Conservation (phyloP, 2,329 filamentous ascomycete genomes). For the Microsporum audouinii region DNA sequence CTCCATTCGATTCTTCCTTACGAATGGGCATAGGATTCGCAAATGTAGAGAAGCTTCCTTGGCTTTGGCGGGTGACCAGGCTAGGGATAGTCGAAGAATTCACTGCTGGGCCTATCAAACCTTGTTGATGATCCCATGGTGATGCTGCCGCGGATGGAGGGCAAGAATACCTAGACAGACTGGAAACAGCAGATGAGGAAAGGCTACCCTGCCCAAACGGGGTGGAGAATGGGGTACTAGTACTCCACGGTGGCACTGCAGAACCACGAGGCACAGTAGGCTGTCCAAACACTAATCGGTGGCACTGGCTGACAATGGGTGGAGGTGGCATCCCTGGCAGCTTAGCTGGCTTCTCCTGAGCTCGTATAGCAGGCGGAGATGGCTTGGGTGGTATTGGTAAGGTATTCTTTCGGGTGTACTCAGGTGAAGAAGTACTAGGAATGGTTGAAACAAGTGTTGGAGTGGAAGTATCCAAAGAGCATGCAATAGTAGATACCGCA, state of each 20-base stretch:
- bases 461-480: neutral
- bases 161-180: neutral
- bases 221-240: neutral
- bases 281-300: neutral
- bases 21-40: neutral
- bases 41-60: neutral
- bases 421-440: neutral
- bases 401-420: neutral
- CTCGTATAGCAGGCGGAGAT: neutral
- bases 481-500: neutral
- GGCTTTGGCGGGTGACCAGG: neutral
- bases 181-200: neutral
- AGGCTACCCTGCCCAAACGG: neutral
- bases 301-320: neutral
- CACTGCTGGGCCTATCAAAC: neutral
- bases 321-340: neutral
- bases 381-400: neutral
- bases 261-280: neutral
- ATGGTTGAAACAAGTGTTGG: neutral
- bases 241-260: neutral
- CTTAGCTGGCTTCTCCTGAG: neutral
- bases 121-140: neutral
- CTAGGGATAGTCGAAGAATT: neutral
- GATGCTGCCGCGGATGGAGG: neutral
- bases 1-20: neutral